Base-by-base conservation (phyloP, 768 basidiomycete species). In the Kwoniella sp. region DNA sequence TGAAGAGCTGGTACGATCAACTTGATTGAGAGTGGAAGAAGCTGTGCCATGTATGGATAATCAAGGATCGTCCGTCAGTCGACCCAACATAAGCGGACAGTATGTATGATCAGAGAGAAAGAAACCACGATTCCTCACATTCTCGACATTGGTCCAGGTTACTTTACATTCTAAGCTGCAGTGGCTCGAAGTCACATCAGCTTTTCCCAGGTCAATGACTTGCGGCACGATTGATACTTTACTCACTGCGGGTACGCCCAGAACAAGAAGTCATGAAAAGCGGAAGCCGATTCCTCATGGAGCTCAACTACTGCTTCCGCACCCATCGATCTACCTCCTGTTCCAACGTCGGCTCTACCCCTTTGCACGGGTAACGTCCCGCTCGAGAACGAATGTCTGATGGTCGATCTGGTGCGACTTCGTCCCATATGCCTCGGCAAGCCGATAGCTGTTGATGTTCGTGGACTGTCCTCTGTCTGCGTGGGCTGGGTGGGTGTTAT, bases 241-340 rank as follows among this genome's bases (percentile, higher is more conserved):
- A 82, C 89, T 74, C 81, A 93, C 92, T 94, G 90, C 22, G 93
- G 93, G 79, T 96, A 95, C 57, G 93, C 87, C 78, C 89, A 94
- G 82, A 90, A 91, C 64, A 96, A 85, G 77, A 95, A 93, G 80
- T 95, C 93, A 64, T 95, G 93, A 79, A 96, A 94, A 12, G 88
- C 91, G 76, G 83, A 85, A 1, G 93, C 91, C 86, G 88, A 87
- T 82, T 96, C 93, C 81, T 97, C 93, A 68, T 90, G 90, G 58
- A 97, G 86, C 23, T 93, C 87, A 47, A 97, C 90, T 2, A 92
- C 87, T 13, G 93, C 93, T 71, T 92, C 90, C 0, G 89, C 58
- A 2, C 17, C 41, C 15, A 45, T 45, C 17, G 30, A 2, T 41
- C 26, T 41, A 3, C 29, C 29, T 2, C 38, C 17, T 2, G 25